Evolutionary conservation across 495 filamentous ascomycete species (phyloP), one percentile per base, ranked within the genome.

Genomic region (Pseudevernia furfuracea): DNA sequence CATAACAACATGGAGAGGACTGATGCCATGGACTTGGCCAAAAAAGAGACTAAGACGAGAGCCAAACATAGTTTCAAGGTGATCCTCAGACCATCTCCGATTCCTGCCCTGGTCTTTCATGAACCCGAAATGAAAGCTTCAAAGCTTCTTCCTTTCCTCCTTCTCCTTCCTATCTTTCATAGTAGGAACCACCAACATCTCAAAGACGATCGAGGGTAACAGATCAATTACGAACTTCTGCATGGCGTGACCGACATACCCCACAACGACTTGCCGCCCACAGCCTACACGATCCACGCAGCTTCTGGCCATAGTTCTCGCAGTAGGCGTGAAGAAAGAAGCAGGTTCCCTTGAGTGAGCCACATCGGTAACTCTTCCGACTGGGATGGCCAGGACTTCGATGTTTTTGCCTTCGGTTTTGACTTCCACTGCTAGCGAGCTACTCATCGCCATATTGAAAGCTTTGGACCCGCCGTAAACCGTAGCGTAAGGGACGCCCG

Each of bases 401-500:
- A 62, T 41, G 38, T 58, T 38, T 8, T 48, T 56, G 25, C 59
- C 59, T 48, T 66, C 64, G 2, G 19, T 32, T 30, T 58, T 66
- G 41, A 62, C 11, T 46, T 66, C 64, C 30, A 61, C 25, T 5
- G 25, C 48, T n/a, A 66, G 56, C 1, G 30, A 71, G 1, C 73
- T 70, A 0, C 79, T 80, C 74, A 81, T 72, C 0, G 71, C 72
- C 44, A 81, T 78, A 7, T 80, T 71, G 19, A 78, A 79, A 7
- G 78, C 74, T 62, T 82, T 81, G 17, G 75, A 78, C 6, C 72
- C 74, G 67, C 78, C 79, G 63, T 82, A 82, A 17, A 76, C 75
- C 7, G 77, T 77, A 77, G 63, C 53, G 25, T 60, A 53, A 21
- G 61, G 52, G 48, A 80, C 61, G 0, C 73, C 74, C 23, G 70